phyloP scores from a whole-genome alignment of 2,329 filamentous ascomycete genomes.

The Fusarium sp. region DNA sequence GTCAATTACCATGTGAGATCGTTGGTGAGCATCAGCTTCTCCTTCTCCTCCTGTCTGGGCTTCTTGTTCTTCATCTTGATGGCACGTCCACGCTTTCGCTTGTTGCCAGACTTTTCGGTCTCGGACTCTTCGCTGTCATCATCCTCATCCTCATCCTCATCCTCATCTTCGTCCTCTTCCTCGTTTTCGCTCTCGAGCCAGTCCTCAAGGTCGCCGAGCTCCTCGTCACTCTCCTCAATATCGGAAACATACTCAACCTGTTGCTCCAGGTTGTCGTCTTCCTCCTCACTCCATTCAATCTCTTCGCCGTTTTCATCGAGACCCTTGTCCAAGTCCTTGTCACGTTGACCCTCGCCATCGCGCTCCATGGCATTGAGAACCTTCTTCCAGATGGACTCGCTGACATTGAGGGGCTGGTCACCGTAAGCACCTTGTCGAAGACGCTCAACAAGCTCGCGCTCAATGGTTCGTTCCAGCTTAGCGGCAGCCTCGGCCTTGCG shows the following conservation, averaged over 20 bases:
- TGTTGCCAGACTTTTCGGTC: conserved; percentile 63
- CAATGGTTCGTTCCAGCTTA: conserved; percentile 95
- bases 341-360: conserved; percentile 81
- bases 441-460: conserved; percentile 91
- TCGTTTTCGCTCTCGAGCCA: conserved; percentile 83
- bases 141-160: conserved; percentile 60
- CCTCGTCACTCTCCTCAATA: conserved; percentile 83
- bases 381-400: conserved; percentile 96
- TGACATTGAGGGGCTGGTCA: conserved; percentile 92
- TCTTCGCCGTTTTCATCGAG: conserved; percentile 81
- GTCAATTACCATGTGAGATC: conserved; percentile 52
- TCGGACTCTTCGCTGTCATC: conserved; percentile 68
- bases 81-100: conserved; percentile 61
- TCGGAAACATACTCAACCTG: conserved; percentile 95
- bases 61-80: conserved; percentile 58
- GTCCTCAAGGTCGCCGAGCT: conserved; percentile 84
- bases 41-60: conserved; percentile 70
- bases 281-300: conserved; percentile 72
- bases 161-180: conserved; percentile 66
- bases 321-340: conserved; percentile 89
- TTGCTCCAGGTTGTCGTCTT: conserved; percentile 77
- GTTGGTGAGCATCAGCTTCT: conserved; percentile 55
- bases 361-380: conserved; percentile 91
- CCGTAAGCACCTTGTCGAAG: conserved; percentile 93
- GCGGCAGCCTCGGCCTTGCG: conserved; percentile 83